Evolutionary conservation across 768 basidiomycete genomes (phyloP).

Genomic region (Coprinellus micaceus): DNA sequence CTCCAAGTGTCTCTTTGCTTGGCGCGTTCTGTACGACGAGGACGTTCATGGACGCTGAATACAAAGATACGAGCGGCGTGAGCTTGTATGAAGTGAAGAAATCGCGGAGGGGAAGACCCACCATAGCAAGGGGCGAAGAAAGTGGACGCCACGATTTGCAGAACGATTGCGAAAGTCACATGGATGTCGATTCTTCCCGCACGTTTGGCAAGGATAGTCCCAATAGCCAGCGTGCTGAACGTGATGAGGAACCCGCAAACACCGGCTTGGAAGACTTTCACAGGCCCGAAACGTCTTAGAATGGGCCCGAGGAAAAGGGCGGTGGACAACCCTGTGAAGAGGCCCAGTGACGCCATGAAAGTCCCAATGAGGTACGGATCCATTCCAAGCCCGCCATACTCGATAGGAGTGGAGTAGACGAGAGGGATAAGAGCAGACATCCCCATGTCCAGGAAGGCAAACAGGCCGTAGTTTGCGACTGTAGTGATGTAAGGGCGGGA

Average conservation of each 20-base stretch:
- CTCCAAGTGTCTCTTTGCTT: conserved; percentile 40
- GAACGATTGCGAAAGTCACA: conserved; percentile 27
- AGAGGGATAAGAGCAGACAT: conserved; percentile 36
- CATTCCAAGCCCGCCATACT: conserved; percentile 64
- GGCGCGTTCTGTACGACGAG: conserved; percentile 40
- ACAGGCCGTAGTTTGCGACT: conserved; percentile 29
- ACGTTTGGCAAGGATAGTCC: conserved; percentile 30
- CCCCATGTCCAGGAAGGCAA: conserved; percentile 37
- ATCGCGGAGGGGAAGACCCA: conserved; percentile 18
- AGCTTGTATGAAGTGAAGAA: neutral
- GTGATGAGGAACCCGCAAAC: conserved; percentile 22
- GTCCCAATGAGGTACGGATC: conserved; percentile 58
- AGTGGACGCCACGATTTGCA: conserved; percentile 30
- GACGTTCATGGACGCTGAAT: conserved; percentile 32
- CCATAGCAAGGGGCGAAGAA: conserved; percentile 34
- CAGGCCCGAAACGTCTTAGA: conserved; percentile 52
- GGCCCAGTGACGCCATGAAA: conserved; percentile 45
- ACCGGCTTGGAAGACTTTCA: conserved; percentile 42
- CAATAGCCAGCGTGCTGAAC: conserved; percentile 31
- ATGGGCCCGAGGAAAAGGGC: conserved; percentile 47
- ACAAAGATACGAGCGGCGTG: neutral
- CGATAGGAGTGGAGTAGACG: conserved; percentile 54
- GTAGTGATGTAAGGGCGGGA: conserved; percentile 12
- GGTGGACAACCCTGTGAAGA: conserved; percentile 49
- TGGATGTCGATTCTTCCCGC: conserved; percentile 30